Conservation (phyloP, 768 basidiomycete species). For the Multifurca ochricompacta region DNA sequence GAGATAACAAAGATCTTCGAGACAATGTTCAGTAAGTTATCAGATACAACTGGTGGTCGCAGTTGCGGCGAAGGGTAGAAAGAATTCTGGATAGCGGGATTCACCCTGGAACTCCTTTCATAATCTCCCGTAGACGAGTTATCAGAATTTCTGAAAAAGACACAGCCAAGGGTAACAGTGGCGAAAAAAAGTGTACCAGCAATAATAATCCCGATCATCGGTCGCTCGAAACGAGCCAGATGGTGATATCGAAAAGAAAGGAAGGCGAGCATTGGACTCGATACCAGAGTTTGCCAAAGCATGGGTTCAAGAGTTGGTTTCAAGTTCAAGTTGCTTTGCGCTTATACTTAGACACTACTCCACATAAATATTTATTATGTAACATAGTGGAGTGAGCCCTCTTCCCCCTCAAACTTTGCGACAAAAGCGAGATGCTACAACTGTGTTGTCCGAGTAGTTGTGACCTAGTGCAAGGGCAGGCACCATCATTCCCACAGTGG, state of each 20-base stretch:
- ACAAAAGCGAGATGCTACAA: too few species aligned
- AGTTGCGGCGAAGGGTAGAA: background rate
- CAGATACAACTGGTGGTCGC: background rate
- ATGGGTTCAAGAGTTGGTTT: background rate
- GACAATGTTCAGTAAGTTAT: conserved; percentile 31
- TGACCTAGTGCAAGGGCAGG: too few species aligned
- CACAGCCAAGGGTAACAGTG: background rate
- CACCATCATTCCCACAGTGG: background rate
- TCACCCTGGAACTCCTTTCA: background rate
- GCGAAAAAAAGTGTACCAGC: background rate
- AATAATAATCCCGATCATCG: background rate
- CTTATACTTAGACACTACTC: too few species aligned
- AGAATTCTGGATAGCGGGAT: background rate
- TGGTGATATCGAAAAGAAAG: background rate
- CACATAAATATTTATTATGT: too few species aligned
- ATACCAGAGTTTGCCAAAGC: background rate
- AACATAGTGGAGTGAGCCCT: too few species aligned
- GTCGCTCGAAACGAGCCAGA: background rate
- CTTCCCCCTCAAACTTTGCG: too few species aligned
- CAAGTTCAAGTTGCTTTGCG: background rate
- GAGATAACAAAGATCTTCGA: conserved; percentile 50
- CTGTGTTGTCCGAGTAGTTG: too few species aligned
- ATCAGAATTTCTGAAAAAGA: background rate
- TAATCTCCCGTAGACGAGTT: too few species aligned
- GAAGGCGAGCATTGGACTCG: background rate